Base-by-base conservation (phyloP, 352 stramenopile species). In the Phytophthora cryptogea region DNA sequence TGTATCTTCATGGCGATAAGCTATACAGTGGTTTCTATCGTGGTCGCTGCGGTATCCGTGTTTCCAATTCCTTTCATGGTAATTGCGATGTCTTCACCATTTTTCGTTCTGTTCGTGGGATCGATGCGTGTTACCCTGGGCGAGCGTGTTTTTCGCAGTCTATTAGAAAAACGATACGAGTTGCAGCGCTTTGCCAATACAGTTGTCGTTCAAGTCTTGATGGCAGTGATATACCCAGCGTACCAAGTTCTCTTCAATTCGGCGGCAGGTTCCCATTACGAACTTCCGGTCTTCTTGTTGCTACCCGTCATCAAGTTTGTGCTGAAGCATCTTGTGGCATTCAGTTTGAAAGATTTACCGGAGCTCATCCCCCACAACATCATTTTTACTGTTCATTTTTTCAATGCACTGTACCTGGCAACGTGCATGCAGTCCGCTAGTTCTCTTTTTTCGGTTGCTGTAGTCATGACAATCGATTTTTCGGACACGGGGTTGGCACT, bases 21-120 rank as follows among this genome's bases (percentile, higher is more conserved):
- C 10, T 66, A 63, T 2, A 55, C 40, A 0, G 42, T 41, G 4
- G 8, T 5, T 1, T 59, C 41, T 7, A 47, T 70, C 8, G 1
- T 43, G 2, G 26, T 70, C 0, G 55, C 61, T 1, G 59, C 45
- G 1, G 0, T 48, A 1, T 60, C n/a, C 41, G 33, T 51, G 11
- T 74, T 71, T 16, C 66, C 66, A 32, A 70, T 70, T 20, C 66
- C 66, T 9, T 70, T 52, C 20, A 69, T 66, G 54, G 49, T 48
- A 8, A 39, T 62, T 16, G 3, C 49, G 2, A 62, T 57, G 48
- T 45, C 33, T 11, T 23, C 40, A 14, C 8, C 23, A 11, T 68
- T 59, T 37, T 5, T 64, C 5, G 7, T 59, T 30, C 0, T 65
- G 5, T n/a, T 65, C 14, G 16, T 39, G 17, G 37, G 46, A 1